Evolutionary conservation across 495 filamentous ascomycete species (phyloP), one percentile per base, ranked within the genome.

Genomic region (Pyrenopolyporus hunteri): DNA sequence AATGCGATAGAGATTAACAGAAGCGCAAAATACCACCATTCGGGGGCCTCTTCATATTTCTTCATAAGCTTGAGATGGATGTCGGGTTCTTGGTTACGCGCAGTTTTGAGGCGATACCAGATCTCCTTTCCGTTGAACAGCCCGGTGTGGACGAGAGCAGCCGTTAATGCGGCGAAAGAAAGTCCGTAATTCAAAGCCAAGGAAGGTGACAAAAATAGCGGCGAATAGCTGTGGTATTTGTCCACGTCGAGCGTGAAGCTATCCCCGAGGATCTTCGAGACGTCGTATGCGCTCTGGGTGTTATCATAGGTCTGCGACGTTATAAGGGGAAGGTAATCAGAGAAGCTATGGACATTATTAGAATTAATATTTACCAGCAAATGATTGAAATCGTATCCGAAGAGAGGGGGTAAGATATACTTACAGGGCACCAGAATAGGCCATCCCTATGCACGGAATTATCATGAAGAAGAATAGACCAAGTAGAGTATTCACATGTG

Each of bases 1-100:
- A 88, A 69, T 4, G 65, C 81, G 14, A 85, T 63, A 61, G 83
- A 83, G 29, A 73, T 35, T 1, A 82, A n/a, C 3, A 81, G 70
- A 11, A 86, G 66, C 0, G 54, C 64, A 0, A 62, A 67, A 57
- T 87, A 88, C 86, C 87, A 89, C 85, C 85, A 87, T 16, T 85
- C 70, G 1, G 86, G 86, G 5, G 81, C 83, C 0, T 81, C 73
- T 57, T 70, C 73, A 68, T 86, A 89, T 2, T 80, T 81, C 1
- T 73, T 59, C 82, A 89, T 88, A 26, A 89, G 71, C 14, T 80
- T 81, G 46, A 77, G 76, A 62, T 89, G 86, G n/a, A 89, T 74
- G 59, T 89, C 86, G 22, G 82, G 80, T 26, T 83, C 78, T 25
- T 87, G 82, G 9, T 77, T 74, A 8, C 76, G 77, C 13, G 81